These are phyloP conservation scores for Silene latifolia DNA, from an alignment of 148 eudicot species.

Conservation along the genomic window DNA sequence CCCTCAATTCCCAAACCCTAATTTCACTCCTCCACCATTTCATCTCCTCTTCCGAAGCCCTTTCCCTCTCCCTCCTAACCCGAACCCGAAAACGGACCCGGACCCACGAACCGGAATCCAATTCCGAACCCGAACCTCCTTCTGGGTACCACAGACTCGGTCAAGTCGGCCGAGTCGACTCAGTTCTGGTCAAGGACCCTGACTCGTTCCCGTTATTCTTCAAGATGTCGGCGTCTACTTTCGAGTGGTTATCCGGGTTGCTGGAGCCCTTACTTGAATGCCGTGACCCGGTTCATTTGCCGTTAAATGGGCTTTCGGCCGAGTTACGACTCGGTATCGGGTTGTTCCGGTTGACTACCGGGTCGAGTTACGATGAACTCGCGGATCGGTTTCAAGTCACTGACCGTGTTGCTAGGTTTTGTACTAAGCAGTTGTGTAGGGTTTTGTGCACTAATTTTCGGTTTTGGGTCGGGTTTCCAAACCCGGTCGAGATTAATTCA, in stretches of 20 bases:
- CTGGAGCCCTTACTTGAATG: constrained; percentile 87
- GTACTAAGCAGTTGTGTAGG: constrained; percentile 69
- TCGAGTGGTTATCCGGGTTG: constrained; percentile 71
- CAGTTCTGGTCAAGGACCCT: constrained; percentile 37
- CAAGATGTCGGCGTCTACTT: constrained; percentile 59
- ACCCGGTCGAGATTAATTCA: constrained; percentile 37
- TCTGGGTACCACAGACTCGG: constrained; percentile 16
- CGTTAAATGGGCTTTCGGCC: constrained; percentile 35
- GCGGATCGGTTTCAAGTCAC: constrained; percentile 56
- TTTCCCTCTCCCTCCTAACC: constrained; percentile 31
- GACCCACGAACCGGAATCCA: constrained; percentile 20
- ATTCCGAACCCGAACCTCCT: constrained; percentile 9
- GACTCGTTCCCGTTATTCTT: constrained; percentile 49
- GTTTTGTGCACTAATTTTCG: constrained; percentile 82
- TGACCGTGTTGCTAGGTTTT: constrained; percentile 43
- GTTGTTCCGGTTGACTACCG: constrained; percentile 58
- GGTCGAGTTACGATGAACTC: constrained; percentile 56
- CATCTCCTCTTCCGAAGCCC: constrained; percentile 41
- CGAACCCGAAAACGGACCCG: constrained; percentile 50
- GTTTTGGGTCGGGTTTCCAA: constrained; percentile 83
- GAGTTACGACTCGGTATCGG: constrained; percentile 76
- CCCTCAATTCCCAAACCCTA: constrained; percentile 27
- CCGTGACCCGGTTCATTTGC: constrained; percentile 66
- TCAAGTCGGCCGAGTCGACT: constrained; percentile 34
- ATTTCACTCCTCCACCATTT: constrained; percentile 41